A percentile compares a stretch with the other conserved stretches of the same genome.
Conservation (phyloP, 257 asterid genomes). For the Fraxinus anomala region DNA sequence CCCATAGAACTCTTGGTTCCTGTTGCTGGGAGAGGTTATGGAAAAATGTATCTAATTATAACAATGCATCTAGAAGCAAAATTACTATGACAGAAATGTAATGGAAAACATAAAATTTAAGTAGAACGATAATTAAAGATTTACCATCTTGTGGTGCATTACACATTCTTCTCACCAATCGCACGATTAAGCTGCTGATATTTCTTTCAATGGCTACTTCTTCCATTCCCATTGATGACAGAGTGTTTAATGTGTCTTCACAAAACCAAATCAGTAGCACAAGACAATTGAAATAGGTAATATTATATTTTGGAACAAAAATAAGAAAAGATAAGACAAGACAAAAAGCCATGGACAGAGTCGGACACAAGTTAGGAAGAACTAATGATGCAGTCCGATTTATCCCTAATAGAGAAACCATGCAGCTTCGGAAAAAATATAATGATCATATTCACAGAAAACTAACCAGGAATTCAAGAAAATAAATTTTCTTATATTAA, state of each 20-base stretch:
- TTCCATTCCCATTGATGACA: constrained; percentile 42
- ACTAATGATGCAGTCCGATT: constrained; percentile 8
- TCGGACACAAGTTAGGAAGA: constrained; percentile 12
- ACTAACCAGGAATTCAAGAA: constrained; percentile 12
- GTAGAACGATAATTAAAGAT: constrained; percentile 22
- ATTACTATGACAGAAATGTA: neutral
- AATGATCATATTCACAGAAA: constrained; percentile 17
- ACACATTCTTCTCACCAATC: constrained; percentile 73
- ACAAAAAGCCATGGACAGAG: neutral
- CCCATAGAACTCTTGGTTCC: constrained; percentile 11
- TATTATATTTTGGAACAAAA: constrained; percentile 3
- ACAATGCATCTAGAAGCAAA: neutral
- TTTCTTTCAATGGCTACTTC: constrained; percentile 61
- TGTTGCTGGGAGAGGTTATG: neutral
- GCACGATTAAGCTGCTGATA: constrained; percentile 63
- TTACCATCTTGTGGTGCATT: constrained; percentile 60
- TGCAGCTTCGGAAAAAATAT: neutral
- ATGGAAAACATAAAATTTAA: constrained; percentile 11
- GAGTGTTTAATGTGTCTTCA: constrained; percentile 66
- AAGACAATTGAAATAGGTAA: constrained; percentile 20
- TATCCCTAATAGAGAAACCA: constrained; percentile 16
- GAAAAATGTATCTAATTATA: constrained; percentile 11
- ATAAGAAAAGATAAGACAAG: constrained; percentile 15
- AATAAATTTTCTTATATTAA: neutral
- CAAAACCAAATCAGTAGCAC: constrained; percentile 17